Evolutionary conservation across 768 basidiomycete species (phyloP), one percentile per base, ranked within the genome.

Genomic region (Xerocomellus chrysenteron): DNA sequence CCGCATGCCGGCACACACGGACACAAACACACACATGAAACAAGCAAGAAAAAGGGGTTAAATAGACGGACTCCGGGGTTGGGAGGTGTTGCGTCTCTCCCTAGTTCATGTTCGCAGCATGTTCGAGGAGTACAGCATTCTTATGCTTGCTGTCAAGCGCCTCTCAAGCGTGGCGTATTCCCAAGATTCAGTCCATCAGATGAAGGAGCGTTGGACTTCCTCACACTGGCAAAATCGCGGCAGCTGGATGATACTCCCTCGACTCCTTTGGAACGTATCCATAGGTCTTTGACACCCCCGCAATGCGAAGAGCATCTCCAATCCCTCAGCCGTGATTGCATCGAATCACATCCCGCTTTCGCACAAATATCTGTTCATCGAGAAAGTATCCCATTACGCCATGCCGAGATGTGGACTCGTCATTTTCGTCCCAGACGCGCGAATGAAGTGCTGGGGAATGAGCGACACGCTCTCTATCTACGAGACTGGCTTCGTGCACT

Each of bases 401-500:
- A 40, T 53, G 32, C 47, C 74, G 78, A 82, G 40, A 70, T 81
- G 13, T 95, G 93, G 92, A 73, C 80, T 19, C 83, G 87, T 45
- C 87, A 82, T 63, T 94, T 88, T 82, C 83, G 82, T 19, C 94
- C 94, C 26, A 79, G 78, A 50, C 74, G 79, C 41, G 91, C 92
- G 13, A 79, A 81, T 24, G 83, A 94, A 57, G 84, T 94, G 4
- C 76, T 96, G 1, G 91, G 91, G 8, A 94, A 94, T 65, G 85
- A 90, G 68, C 67, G 71, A 10, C 81, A 82, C 47, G 87, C 92
- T 1, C 62, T 77, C 28, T 90, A 87, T 70, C 75, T 95, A 52
- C 82, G 88, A 39, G 82, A 88, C 49, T 95, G 93, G 93, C 76
- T 95, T 47, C 71, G 72, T 26, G 84, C 88, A n/a, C 79, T 91